These are phyloP conservation scores for Penicillium sp. DNA, from an alignment of 2,329 filamentous ascomycete species.

Conservation along the genomic window DNA sequence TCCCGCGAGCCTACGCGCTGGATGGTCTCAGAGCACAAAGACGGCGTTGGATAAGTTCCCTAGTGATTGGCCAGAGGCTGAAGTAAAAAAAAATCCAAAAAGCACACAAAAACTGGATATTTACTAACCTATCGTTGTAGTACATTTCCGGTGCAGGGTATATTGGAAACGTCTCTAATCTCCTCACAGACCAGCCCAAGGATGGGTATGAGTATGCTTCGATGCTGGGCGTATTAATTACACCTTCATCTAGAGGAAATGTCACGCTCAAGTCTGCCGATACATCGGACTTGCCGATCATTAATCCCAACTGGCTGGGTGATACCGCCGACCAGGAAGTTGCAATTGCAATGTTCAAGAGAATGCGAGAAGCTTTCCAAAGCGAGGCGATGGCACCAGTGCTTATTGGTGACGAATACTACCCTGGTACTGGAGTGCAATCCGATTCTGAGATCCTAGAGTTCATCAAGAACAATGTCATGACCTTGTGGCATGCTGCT, in stretches of 20 bases:
- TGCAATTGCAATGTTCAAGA: slow-evolving; percentile 45
- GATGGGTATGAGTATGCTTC: slow-evolving; percentile 28
- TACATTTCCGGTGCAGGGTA: slow-evolving; percentile 29
- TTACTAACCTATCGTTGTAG: slow-evolving; percentile 6
- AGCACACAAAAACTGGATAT: not conserved
- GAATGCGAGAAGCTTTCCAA: slow-evolving; percentile 41
- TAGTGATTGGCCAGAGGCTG: slow-evolving; percentile 40
- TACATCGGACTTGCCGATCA: slow-evolving; percentile 39
- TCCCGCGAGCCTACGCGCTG: slow-evolving; percentile 18
- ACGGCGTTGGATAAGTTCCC: slow-evolving; percentile 29
- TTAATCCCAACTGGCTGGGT: slow-evolving; percentile 50
- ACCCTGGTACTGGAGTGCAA: slow-evolving; percentile 37
- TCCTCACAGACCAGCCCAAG: slow-evolving; percentile 21
- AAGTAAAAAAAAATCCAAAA: slow-evolving; percentile 17
- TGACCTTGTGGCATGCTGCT: slow-evolving; percentile 29
- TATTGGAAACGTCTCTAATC: slow-evolving; percentile 29
- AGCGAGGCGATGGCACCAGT: slow-evolving; percentile 30
- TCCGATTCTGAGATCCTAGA: slow-evolving; percentile 46
- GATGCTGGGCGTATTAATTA: slow-evolving; percentile 24
- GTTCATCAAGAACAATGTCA: slow-evolving; percentile 30
- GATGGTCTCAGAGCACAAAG: slow-evolving; percentile 5
- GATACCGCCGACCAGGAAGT: slow-evolving; percentile 47
- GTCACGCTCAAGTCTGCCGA: slow-evolving; percentile 40
- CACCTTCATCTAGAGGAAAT: slow-evolving; percentile 48
- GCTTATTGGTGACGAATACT: slow-evolving; percentile 37